Base-by-base conservation (phyloP, 495 filamentous ascomycete genomes). In the Aspergillus ostianus region DNA sequence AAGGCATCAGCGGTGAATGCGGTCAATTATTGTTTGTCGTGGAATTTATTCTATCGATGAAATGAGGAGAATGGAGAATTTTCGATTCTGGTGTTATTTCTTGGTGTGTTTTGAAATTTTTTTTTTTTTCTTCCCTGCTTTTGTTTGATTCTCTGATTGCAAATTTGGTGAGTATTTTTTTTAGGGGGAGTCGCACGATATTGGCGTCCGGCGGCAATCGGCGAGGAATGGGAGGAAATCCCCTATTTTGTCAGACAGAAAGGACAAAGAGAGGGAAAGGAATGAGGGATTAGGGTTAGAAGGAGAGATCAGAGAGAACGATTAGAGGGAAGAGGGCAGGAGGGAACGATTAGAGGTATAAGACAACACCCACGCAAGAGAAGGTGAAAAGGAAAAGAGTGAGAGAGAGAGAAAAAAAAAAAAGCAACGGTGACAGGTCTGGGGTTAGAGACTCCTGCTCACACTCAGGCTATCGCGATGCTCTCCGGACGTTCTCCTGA, bases 191-290 rank as follows among this genome's bases (percentile, higher is more conserved):
- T 68, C 61, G 66, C 53, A 55, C 53, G 56, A 62, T 45, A 12
- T 50, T 64, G 66, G 57, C 66, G 66, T 45, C 58, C 66, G 60
- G 66, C 66, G 66, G 57, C 62, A 59, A 59, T 57, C 48, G 61
- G 60, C 60, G 53, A 56, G 19, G 15, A 20, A 6, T 55, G 54
- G 60, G 41, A 59, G 57, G 49, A 57, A 53, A 46, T 61, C 56
- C 54, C 47, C 45, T 53, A 18, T 23, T 41, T 54, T 55, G 41
- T 48, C 51, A 41, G 47, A 29, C 20, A 17, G 49, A 36, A 55
- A 44, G 47, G 44, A 58, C 10, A 32, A 48, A 26, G 18, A 41
- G 41, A 55, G 48, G 32, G 26, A 26, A 36, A 2, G 41, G 13
- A 48, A 55, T 15, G 46, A 51, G 15, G 46, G 49, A 45, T 18